phyloP scores from a whole-genome alignment of 2,329 filamentous ascomycete species.

The Talaromyces albobiverticillius region DNA sequence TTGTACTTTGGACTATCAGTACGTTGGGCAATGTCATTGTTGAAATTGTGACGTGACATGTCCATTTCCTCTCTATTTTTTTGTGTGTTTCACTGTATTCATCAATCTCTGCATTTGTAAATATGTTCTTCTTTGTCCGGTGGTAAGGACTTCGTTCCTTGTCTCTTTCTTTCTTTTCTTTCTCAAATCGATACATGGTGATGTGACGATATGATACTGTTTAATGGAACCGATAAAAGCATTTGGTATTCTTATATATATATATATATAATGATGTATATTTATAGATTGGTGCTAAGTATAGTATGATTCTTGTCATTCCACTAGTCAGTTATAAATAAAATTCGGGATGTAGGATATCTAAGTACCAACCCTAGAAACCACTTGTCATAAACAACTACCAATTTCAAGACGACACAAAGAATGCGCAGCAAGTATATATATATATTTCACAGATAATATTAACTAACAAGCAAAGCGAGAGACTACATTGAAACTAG shows the following conservation, averaged over 20 bases:
- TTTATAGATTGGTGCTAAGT: no score
- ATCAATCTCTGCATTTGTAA: not conserved
- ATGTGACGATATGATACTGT: not conserved
- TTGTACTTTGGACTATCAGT: conserved; percentile 75
- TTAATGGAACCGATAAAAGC: not conserved
- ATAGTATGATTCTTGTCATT: no score
- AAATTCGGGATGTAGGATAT: no score
- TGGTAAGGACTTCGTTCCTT: no score
- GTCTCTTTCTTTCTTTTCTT: not conserved
- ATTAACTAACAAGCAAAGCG: not conserved
- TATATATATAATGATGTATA: not conserved
- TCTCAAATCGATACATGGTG: not conserved
- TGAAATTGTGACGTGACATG: conserved; percentile 54
- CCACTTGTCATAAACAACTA: no score
- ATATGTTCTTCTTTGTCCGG: not conserved
- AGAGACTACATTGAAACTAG: not conserved
- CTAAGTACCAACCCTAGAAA: no score
- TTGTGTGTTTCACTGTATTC: not conserved
- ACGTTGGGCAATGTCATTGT: conserved; percentile 78
- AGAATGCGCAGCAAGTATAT: no score
- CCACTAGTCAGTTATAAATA: no score
- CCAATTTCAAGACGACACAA: no score
- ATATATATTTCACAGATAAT: conserved; percentile 3
- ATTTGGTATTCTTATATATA: not conserved
- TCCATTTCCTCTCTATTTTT: not conserved